phyloP scores from a whole-genome alignment of 139 green algal species.

The Zygnema circumcarinatum region DNA sequence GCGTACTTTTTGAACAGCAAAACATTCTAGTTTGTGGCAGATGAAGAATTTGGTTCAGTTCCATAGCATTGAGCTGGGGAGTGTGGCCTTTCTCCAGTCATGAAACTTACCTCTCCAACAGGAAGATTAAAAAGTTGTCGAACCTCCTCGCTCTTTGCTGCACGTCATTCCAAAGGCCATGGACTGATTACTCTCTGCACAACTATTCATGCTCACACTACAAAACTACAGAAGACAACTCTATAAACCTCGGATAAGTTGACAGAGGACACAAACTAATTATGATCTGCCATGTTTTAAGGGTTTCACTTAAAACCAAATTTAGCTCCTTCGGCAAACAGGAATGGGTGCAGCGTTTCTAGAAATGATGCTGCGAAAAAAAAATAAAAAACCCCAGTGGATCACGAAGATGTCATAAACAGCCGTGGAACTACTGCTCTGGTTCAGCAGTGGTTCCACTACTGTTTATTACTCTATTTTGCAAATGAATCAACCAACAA shows the following conservation, averaged over 20 bases:
- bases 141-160: conserved; percentile 23
- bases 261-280: not conserved
- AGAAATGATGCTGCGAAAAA: no score
- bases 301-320: not conserved
- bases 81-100: not conserved
- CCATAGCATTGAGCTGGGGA: not conserved
- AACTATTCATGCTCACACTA: not conserved
- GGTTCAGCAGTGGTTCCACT: no score
- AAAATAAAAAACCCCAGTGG: no score
- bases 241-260: not conserved
- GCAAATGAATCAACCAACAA: no score
- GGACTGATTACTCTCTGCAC: not conserved
- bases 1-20: no score
- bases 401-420: no score
- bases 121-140: conserved; percentile 26
- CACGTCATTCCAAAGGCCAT: not conserved
- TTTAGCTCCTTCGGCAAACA: no score
- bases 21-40: not conserved
- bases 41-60: not conserved
- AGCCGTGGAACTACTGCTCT: no score
- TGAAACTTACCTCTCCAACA: conserved; percentile 16
- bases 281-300: not conserved
- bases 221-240: not conserved
- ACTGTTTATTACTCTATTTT: no score
- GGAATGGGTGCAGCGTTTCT: no score